phyloP scores from a whole-genome alignment of 2,329 filamentous ascomycete species.

The Hansfordia pulvinata region DNA sequence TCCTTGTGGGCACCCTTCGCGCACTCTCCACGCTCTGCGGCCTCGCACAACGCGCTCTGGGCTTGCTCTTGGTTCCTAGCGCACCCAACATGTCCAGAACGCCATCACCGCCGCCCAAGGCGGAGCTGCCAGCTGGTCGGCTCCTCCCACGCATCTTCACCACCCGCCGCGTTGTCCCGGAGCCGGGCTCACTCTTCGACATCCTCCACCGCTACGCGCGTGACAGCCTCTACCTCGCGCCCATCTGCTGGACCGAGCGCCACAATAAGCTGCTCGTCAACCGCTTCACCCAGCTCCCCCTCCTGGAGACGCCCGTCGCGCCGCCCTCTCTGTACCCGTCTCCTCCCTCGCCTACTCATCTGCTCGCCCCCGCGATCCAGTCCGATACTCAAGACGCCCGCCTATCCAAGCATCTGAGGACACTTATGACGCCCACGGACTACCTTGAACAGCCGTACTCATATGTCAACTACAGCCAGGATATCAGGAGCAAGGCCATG shows the following conservation, averaged over 20 bases:
- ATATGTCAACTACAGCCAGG: too few relatives aligned
- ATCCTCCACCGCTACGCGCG: conserved; percentile 34
- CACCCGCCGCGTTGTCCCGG: conserved; percentile 23
- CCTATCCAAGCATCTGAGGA: conserved; percentile 24
- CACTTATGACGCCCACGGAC: conserved; percentile 17
- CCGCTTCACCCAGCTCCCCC: conserved; percentile 27
- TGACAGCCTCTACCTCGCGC: conserved; percentile 32
- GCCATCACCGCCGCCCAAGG: conserved; percentile 5
- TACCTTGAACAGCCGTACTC: too few relatives aligned
- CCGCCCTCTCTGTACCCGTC: too few relatives aligned
- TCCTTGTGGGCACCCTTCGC: too few relatives aligned
- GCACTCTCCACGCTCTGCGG: too few relatives aligned
- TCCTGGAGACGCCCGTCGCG: conserved; percentile 27
- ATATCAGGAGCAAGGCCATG: too few relatives aligned
- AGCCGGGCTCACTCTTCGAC: conserved; percentile 35
- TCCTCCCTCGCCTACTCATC: too few relatives aligned
- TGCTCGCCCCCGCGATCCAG: conserved; percentile 21
- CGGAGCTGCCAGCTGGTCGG: too few relatives aligned
- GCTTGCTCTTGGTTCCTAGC: not conserved
- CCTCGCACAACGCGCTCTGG: not conserved
- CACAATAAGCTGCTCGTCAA: conserved; percentile 34
- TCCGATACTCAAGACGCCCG: conserved; percentile 25
- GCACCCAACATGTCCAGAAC: conserved; percentile 1
- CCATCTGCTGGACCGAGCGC: conserved; percentile 41
- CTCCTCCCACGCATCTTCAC: conserved; percentile 13